Evolutionary conservation across 768 basidiomycete genomes (phyloP).

Genomic region (Pisolithus microcarpus): DNA sequence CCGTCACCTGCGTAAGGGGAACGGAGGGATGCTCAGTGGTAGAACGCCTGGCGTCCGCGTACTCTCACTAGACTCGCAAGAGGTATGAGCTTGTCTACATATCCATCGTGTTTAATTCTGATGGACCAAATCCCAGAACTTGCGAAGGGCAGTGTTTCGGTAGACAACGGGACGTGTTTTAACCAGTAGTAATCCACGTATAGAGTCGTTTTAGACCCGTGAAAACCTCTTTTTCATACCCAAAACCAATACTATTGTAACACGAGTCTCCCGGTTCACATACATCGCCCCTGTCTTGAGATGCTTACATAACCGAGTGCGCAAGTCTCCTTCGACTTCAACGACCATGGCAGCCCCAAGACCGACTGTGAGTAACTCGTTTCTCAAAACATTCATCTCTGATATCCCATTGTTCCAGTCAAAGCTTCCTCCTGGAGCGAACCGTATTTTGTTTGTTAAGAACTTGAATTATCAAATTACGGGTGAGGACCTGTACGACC

Average conservation of each 20-base stretch:
- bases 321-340: not conserved
- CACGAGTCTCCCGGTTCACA: no score
- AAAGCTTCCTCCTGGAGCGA: conserved; percentile 87
- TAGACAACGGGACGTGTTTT: no score
- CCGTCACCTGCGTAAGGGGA: conserved; percentile 68
- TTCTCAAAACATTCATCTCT: not conserved
- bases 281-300: not conserved
- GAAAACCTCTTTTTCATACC: no score
- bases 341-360: conserved; percentile 55
- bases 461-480: conserved; percentile 90
- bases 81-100: not conserved
- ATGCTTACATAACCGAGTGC: not conserved
- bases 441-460: conserved; percentile 88
- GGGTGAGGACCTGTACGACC: conserved; percentile 91
- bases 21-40: conserved; percentile 54
- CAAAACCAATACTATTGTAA: no score
- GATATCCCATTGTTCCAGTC: conserved; percentile 37
- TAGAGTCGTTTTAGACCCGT: no score
- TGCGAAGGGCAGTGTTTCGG: no score
- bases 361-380: conserved; percentile 47
- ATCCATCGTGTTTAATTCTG: not conserved
- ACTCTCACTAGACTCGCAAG: conserved; percentile 9
- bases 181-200: no score
- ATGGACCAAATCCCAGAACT: no score
- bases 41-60: conserved; percentile 35